Evolutionary conservation across 2,329 filamentous ascomycete genomes (phyloP).

Genomic region (Neofusicoccum umdonicola): DNA sequence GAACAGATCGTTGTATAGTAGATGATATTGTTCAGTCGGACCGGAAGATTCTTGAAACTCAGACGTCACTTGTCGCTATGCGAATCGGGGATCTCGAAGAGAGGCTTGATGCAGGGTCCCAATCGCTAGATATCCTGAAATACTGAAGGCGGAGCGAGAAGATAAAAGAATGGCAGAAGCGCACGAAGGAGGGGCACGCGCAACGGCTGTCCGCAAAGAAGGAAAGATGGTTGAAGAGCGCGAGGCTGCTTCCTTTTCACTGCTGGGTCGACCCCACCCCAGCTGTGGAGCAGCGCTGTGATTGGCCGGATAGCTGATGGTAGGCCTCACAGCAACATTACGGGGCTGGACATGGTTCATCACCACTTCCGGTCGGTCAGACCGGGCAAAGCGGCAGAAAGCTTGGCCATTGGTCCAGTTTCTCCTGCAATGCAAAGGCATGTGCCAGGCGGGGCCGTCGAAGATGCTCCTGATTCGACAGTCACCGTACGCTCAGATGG

Average conservation of each 20-base stretch:
- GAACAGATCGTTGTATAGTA: background rate
- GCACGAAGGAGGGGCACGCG: background rate
- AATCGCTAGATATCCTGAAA: background rate
- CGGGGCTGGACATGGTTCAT: too few relatives aligned
- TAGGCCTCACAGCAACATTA: too few relatives aligned
- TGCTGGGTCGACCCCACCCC: background rate
- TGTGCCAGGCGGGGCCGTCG: background rate
- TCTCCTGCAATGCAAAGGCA: too few relatives aligned
- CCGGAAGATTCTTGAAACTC: background rate
- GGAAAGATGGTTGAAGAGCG: background rate
- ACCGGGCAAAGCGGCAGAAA: too few relatives aligned
- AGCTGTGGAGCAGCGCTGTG: too few relatives aligned
- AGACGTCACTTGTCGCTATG: background rate
- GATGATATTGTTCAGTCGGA: background rate
- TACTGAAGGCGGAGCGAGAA: background rate
- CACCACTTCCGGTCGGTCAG: too few relatives aligned
- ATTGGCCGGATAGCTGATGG: too few relatives aligned
- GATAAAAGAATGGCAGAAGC: background rate
- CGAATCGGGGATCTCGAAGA: background rate
- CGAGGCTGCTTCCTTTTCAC: background rate
- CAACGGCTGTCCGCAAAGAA: background rate
- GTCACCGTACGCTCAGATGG: background rate
- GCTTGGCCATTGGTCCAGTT: too few relatives aligned
- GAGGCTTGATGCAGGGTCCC: too few relatives aligned
- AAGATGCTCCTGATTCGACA: background rate